Percentiles rank a stretch among this genome's conserved stretches.
phyloP scores from a whole-genome alignment of 768 basidiomycete genomes.

The Collybia sp. region DNA sequence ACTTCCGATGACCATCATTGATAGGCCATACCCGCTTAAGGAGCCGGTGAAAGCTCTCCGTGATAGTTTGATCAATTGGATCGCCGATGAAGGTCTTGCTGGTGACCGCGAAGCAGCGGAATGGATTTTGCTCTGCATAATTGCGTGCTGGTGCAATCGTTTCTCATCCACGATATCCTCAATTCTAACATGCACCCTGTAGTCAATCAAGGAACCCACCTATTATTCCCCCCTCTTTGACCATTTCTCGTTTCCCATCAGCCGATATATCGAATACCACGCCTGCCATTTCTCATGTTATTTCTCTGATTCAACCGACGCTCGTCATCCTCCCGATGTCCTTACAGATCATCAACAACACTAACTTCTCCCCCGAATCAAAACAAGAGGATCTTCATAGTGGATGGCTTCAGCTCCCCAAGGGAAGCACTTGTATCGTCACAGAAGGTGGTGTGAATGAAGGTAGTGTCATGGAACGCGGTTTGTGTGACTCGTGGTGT shows the following conservation, averaged over 20 bases:
- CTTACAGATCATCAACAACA: slow-evolving; percentile 54
- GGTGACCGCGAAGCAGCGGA: slow-evolving; percentile 70
- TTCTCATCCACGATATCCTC: background rate
- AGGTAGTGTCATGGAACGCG: slow-evolving; percentile 56
- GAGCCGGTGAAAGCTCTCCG: slow-evolving; percentile 25
- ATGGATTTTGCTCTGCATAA: slow-evolving; percentile 61
- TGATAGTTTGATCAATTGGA: slow-evolving; percentile 62
- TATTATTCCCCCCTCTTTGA: slow-evolving; percentile 63
- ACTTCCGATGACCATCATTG: slow-evolving; percentile 34
- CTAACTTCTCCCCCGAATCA: slow-evolving; percentile 58
- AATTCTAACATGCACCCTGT: slow-evolving; percentile 3
- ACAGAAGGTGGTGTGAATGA: slow-evolving; percentile 67
- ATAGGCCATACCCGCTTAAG: slow-evolving; percentile 14
- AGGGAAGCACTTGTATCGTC: slow-evolving; percentile 53
- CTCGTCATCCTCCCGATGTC: slow-evolving; percentile 55
- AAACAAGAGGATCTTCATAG: slow-evolving; percentile 69
- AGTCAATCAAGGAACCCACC: slow-evolving; percentile 68
- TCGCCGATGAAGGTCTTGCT: slow-evolving; percentile 63
- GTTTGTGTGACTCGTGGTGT: slow-evolving; percentile 21
- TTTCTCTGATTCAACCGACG: slow-evolving; percentile 57
- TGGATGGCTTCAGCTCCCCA: slow-evolving; percentile 69
- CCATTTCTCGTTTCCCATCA: slow-evolving; percentile 55
- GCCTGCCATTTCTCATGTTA: slow-evolving; percentile 50
- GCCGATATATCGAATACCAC: slow-evolving; percentile 23
- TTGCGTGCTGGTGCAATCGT: slow-evolving; percentile 58